Evolutionary conservation across 768 basidiomycete genomes (phyloP).

Genomic region (Cystobasidium tubakii): DNA sequence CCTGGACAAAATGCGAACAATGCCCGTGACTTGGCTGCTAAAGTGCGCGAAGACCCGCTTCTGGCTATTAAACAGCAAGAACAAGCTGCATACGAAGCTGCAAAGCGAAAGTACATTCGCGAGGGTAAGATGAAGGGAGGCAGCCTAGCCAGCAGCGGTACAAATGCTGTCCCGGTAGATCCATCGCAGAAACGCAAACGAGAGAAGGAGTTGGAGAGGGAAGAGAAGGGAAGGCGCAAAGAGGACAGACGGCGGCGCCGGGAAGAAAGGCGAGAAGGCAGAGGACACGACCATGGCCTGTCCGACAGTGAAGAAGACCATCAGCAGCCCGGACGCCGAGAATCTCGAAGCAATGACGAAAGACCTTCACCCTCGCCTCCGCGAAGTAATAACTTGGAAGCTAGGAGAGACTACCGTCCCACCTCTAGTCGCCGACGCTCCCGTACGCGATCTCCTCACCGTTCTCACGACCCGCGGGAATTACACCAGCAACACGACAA

Average conservation of each 20-base stretch:
- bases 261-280: constrained; percentile 42
- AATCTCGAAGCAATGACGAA: neutral
- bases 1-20: constrained; percentile 72
- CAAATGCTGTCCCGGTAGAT: constrained; percentile 45
- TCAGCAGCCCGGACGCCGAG: constrained; percentile 11
- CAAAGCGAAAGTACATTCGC: constrained; percentile 20
- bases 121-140: constrained; percentile 51
- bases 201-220: constrained; percentile 46
- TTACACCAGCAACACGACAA: no score
- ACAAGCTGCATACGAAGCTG: constrained; percentile 74
- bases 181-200: constrained; percentile 47
- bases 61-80: constrained; percentile 98
- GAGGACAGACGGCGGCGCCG: constrained; percentile 45
- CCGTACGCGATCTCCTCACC: no score
- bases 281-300: constrained; percentile 35
- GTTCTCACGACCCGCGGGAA: no score
- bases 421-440: no score
- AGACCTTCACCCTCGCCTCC: neutral
- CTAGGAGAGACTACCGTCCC: neutral
- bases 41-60: constrained; percentile 92
- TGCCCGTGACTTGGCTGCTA: constrained; percentile 76
- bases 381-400: neutral
- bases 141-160: constrained; percentile 42
- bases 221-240: constrained; percentile 40
- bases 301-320: constrained; percentile 5